phyloP scores from a whole-genome alignment of 352 stramenopile species.

The Globisporangium spinosum region DNA sequence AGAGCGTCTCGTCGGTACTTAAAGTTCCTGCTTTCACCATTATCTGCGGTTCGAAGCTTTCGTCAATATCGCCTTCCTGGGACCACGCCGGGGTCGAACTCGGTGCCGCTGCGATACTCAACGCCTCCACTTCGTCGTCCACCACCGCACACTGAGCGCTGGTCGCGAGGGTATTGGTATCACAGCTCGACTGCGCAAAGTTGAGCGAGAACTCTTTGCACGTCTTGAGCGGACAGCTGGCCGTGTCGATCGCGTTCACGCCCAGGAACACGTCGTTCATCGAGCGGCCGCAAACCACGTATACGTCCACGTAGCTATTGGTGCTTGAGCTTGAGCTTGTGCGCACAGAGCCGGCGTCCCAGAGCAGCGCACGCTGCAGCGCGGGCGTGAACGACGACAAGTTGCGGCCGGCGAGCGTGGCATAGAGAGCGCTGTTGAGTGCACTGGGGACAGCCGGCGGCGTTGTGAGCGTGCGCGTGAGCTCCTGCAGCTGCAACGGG shows the following conservation, averaged over 20 bases:
- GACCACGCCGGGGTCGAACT: constrained; percentile 20
- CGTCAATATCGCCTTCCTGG: constrained; percentile 30
- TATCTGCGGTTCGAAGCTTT: constrained; percentile 32
- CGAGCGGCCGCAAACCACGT: constrained; percentile 32
- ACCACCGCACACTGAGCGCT: constrained; percentile 23
- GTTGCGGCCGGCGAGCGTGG: not conserved
- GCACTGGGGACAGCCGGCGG: constrained; percentile 15
- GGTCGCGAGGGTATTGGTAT: constrained; percentile 12
- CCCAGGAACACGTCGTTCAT: constrained; percentile 40
- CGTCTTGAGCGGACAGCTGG: constrained; percentile 18
- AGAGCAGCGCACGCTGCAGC: constrained; percentile 61
- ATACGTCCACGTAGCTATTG: constrained; percentile 35
- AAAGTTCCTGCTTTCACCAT: constrained; percentile 13
- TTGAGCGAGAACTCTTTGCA: constrained; percentile 34
- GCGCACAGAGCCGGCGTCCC: constrained; percentile 38
- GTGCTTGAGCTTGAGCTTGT: constrained; percentile 2
- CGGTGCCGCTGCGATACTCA: not conserved
- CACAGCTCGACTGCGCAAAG: constrained; percentile 24
- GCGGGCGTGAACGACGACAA: not conserved
- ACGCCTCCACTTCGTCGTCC: not conserved
- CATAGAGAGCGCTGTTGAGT: not conserved
- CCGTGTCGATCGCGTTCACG: constrained; percentile 18
- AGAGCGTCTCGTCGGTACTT: constrained; percentile 16
- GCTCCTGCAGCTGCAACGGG: constrained; percentile 23
- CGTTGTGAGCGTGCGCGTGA: constrained; percentile 21